Base-by-base conservation (phyloP, 2,329 filamentous ascomycete genomes). In the Epichloe gansuensis region DNA sequence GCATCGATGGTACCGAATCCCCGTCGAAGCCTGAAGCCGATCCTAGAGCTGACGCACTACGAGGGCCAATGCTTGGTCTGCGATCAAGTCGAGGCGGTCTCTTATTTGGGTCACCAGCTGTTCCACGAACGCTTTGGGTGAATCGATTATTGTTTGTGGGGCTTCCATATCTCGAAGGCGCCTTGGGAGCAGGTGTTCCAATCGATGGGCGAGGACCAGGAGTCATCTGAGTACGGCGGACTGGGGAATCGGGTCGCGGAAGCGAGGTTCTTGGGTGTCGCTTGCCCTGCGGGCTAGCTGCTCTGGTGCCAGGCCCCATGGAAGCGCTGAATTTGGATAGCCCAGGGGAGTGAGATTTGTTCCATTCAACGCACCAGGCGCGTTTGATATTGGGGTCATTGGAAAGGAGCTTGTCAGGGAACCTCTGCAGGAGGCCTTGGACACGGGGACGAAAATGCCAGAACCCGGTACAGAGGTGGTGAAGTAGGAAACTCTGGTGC, bases 401-500 rank as follows among this genome's bases (percentile, higher is more conserved):
- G 85, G 80, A 57, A 79, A 78, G 6, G 76, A 72, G 49, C 72
- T 74, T 38, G 71, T 71, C 39, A 78, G 73, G 34, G 74, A 72
- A 48, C 78, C 80, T 64, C 81, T 84, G 67, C 80, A 86, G 63
- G 78, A 76, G 37, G 88, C 88, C 67, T 94, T 93, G 66, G 84
- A 81, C 15, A 93, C 73, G 3, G 93, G 93, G 13, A 98, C 77
- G 65, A 98, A 98, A 63, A 98, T 97, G 55, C 93, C 93, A 2
- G 93, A 83, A 56, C 89, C 89, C 0, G 88, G 80, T 23, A 84
- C 71, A 3, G 78, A 77, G 11, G 93, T 95, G 38, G 75, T 77
- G 67, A 98, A 98, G 70, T 98, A 98, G 37, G 75, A 81, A 48
- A 83, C 64, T 53, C 81, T 85, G 39, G 17, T 35, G 38, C 37